phyloP scores from a whole-genome alignment of 2,329 filamentous ascomycete genomes.

The Fusarium denticulatum region DNA sequence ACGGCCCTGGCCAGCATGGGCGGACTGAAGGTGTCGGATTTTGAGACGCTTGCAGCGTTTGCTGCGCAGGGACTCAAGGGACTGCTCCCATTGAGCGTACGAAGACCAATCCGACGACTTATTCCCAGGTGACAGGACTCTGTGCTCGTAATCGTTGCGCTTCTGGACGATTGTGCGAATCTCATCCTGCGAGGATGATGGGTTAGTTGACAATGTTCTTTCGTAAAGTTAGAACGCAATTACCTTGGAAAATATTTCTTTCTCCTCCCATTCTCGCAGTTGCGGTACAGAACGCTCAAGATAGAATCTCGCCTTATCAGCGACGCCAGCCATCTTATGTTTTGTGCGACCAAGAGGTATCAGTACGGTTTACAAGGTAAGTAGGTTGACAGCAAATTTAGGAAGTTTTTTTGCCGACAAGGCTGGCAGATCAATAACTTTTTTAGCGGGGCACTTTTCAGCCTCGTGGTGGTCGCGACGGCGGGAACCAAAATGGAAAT shows the following conservation, averaged over 20 bases:
- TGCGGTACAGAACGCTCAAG: slow-evolving; percentile 93
- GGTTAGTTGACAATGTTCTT: slow-evolving; percentile 11
- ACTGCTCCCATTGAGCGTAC: slow-evolving; percentile 80
- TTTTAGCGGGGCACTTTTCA: slow-evolving; percentile 32
- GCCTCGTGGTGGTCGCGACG: slow-evolving; percentile 14
- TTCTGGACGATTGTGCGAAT: slow-evolving; percentile 89
- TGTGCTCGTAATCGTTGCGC: slow-evolving; percentile 92
- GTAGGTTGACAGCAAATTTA: not conserved
- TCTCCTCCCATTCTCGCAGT: slow-evolving; percentile 89
- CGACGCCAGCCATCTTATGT: slow-evolving; percentile 76
- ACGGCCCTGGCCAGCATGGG: slow-evolving; percentile 79
- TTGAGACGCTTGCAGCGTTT: slow-evolving; percentile 86
- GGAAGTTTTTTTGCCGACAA: slow-evolving; percentile 38
- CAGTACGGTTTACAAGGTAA: not conserved
- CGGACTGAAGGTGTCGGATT: slow-evolving; percentile 72
- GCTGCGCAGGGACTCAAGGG: slow-evolving; percentile 77
- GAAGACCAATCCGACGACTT: slow-evolving; percentile 81
- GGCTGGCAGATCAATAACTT: slow-evolving; percentile 28
- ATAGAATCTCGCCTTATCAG: slow-evolving; percentile 95
- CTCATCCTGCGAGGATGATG: slow-evolving; percentile 71
- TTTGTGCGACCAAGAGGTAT: slow-evolving; percentile 1
- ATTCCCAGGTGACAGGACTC: slow-evolving; percentile 82
- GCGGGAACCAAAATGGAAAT: slow-evolving; percentile 4
- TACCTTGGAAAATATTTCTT: slow-evolving; percentile 88
- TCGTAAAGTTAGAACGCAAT: slow-evolving; percentile 16